Evolutionary conservation across 306 rosid genomes (phyloP), one percentile per base, ranked within the genome.

Genomic region (Trifolium subterraneum): DNA sequence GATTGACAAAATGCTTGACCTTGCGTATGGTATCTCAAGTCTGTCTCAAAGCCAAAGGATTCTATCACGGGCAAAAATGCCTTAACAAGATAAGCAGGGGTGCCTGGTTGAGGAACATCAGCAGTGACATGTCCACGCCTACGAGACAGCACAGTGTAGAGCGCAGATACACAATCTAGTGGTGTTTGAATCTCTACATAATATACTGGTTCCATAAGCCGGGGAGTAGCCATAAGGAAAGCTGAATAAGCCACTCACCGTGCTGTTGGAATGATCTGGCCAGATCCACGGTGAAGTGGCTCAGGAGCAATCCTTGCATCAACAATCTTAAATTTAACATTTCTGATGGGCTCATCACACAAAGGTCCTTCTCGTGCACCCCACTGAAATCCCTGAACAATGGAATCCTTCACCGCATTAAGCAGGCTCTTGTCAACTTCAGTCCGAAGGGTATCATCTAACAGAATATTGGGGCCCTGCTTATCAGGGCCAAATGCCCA

Each of bases 401-500:
- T 92, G 80, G 99, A 90, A 84, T 92, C 98, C 86, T 83, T 94
- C 77, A 87, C 96, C 50, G 97, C 92, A 88, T 86, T 90, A 50
- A 94, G 81, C 79, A 93, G 82, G 79, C 52, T 84, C 81, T 94
- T 94, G 87, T 92, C 97, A 52, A 94, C 99, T 88, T 94, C 99
- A 36, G 93, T 89, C 3, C 98, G 88, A 68, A 92, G 97, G 4
- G 99, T 94, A 71, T 94, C 99, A 55, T 92, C 99, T 56, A 92
- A 83, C 73, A 94, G 81, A 78, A 94, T 94, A 84, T 92, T 94
- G 63, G 99, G 99, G 25, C 98, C 99, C 99, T 94, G 99, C 86
- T 92, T 92, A 78, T 94, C 97, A 72, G 99, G 99, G 80, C 99
- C 97, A 86, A 94, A 94, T 71, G 99, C 98, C 99, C 98, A 94